These are phyloP conservation scores for Sugiyamaella qingdaonensis DNA, from an alignment of 805 yeast genomes.

Conservation along the genomic window DNA sequence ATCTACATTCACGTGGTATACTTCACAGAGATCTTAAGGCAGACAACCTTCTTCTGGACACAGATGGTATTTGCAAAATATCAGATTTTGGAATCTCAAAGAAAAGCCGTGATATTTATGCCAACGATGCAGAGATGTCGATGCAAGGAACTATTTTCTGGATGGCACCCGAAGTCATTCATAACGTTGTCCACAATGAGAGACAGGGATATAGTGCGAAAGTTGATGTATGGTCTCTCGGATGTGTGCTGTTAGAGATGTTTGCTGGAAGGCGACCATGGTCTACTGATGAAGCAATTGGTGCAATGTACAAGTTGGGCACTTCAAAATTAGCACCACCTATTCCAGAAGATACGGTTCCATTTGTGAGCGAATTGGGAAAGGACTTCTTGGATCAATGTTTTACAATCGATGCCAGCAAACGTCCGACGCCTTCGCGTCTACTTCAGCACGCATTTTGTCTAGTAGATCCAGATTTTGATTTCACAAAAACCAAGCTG, in stretches of 20 bases:
- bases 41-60: slow-evolving; percentile 81
- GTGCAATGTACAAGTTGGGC: slow-evolving; percentile 87
- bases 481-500: slow-evolving; percentile 51
- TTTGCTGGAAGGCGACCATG: slow-evolving; percentile 97
- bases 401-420: slow-evolving; percentile 67
- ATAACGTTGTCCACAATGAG: slow-evolving; percentile 65
- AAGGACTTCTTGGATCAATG: slow-evolving; percentile 69
- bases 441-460: slow-evolving; percentile 55
- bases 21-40: slow-evolving; percentile 93
- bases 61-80: slow-evolving; percentile 91
- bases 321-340: slow-evolving; percentile 90
- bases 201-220: slow-evolving; percentile 95
- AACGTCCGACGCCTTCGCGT: slow-evolving; percentile 79
- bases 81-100: slow-evolving; percentile 96
- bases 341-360: slow-evolving; percentile 81
- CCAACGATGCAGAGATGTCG: slow-evolving; percentile 91
- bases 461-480: slow-evolving; percentile 38
- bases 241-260: slow-evolving; percentile 97
- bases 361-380: slow-evolving; percentile 60
- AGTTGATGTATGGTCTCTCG: slow-evolving; percentile 96
- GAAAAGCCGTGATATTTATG: slow-evolving; percentile 76
- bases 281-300: slow-evolving; percentile 92
- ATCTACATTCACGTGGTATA: slow-evolving; percentile 81
- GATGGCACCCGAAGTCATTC: slow-evolving; percentile 99
- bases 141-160: slow-evolving; percentile 98